Base-by-base conservation (phyloP, 2,329 filamentous ascomycete species). In the Sclerotinia glacialis region DNA sequence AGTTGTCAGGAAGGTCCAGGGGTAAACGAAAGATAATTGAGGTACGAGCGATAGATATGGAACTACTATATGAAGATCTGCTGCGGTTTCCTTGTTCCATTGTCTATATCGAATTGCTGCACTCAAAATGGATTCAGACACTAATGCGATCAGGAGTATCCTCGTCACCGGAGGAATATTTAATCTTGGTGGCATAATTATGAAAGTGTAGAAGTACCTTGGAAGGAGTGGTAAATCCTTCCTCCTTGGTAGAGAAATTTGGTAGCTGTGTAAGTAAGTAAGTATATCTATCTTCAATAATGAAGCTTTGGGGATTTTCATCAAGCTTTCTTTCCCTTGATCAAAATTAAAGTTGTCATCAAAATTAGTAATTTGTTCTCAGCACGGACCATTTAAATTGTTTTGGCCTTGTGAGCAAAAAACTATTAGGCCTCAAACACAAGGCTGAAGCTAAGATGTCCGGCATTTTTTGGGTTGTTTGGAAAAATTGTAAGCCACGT, bases 151-250 rank as follows among this genome's bases (percentile, higher is more conserved):
- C 73, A 99, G 88, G 66, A 94, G 83, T 73, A 86, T 87, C 70
- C 95, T 89, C 58, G 95, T 98, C 72, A 97, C 86, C 40, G 95
- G 94, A 68, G 95, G 95, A 70, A 98, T 89, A 76, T 96, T 97
- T 80, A 97, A 85, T 82, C 94, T 89, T 64, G 89, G 84, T 74
- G 91, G 85, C 92, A 96, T 90, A 76, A 74, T 61, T 54, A 16
- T 40, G 47, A 42, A 23, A 3, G 2, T 18, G 9, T 46, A 12
- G 8, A 4, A 23, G 28, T 28, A 16, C 23, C 46, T 31, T 21
- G 6, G 14, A 14, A 53, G 23, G 26, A 18, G 26, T n/a, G 5
- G 18, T 9, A 8, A 50, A 34, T 31, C 34, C 37, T 52, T 31
- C 26, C 55, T 52, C 23, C 26, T 53, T 42, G 50, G 34, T n/a